phyloP scores from a whole-genome alignment of 805 yeast genomes.

The Jamesozyma gamospora region DNA sequence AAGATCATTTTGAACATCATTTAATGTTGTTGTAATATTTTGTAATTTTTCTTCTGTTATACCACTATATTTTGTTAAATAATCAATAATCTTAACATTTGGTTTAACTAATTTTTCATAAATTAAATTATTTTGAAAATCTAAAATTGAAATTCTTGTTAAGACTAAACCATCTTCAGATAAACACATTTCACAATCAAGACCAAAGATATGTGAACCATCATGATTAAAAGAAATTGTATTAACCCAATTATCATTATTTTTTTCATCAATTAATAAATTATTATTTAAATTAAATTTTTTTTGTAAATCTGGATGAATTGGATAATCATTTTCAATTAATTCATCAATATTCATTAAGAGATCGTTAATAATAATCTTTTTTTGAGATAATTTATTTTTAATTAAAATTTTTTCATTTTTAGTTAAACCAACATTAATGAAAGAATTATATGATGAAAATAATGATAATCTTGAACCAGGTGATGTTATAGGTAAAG shows the following conservation, averaged over 20 bases:
- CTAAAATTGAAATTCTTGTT: slow-evolving; percentile 68
- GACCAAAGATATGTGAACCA: slow-evolving; percentile 58
- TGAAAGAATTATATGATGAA: slow-evolving; percentile 46
- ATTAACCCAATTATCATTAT: slow-evolving; percentile 36
- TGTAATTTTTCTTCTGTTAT: slow-evolving; percentile 61
- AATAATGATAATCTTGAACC: slow-evolving; percentile 51
- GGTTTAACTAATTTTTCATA: slow-evolving; percentile 77
- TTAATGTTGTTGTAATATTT: slow-evolving; percentile 49
- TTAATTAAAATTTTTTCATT: slow-evolving; percentile 40
- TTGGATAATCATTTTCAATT: slow-evolving; percentile 45
- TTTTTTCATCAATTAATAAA: background rate
- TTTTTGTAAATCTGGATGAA: slow-evolving; percentile 36
- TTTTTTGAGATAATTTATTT: slow-evolving; percentile 22
- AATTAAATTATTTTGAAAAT: slow-evolving; percentile 49
- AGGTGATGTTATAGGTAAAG: slow-evolving; percentile 49
- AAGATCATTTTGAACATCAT: slow-evolving; percentile 58
- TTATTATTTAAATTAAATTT: slow-evolving; percentile 6
- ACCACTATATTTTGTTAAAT: slow-evolving; percentile 78
- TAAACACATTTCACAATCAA: slow-evolving; percentile 92
- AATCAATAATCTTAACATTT: slow-evolving; percentile 59
- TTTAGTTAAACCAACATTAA: slow-evolving; percentile 47
- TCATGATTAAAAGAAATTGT: slow-evolving; percentile 42
- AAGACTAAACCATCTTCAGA: slow-evolving; percentile 57
- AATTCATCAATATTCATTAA: slow-evolving; percentile 42
- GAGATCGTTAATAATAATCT: slow-evolving; percentile 43